These are phyloP conservation scores for Didymella exigua DNA, from an alignment of 2,329 filamentous ascomycete species.

Conservation along the genomic window DNA sequence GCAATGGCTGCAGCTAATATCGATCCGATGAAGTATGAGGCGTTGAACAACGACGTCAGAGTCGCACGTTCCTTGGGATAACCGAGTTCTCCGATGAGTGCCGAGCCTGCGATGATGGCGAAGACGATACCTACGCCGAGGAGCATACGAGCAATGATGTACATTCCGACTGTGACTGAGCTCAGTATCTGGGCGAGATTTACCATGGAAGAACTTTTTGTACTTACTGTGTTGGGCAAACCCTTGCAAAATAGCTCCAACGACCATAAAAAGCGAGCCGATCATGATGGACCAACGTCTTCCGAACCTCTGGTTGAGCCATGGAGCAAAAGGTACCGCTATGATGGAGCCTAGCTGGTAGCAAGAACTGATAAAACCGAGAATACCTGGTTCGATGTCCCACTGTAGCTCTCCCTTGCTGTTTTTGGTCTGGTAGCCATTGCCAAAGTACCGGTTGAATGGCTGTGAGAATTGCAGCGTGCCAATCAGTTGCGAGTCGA, in stretches of 20 bases:
- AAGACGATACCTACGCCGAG: slow-evolving; percentile 68
- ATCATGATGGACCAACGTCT: slow-evolving; percentile 63
- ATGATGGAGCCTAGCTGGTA: slow-evolving; percentile 46
- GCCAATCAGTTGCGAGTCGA: slow-evolving; percentile 48
- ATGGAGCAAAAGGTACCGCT: slow-evolving; percentile 43
- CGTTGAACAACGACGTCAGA: slow-evolving; percentile 66
- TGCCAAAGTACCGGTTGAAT: slow-evolving; percentile 44
- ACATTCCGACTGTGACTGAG: slow-evolving; percentile 56
- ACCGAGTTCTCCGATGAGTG: slow-evolving; percentile 64
- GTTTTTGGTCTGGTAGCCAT: slow-evolving; percentile 28
- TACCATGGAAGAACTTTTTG: too few relatives aligned
- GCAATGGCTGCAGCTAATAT: slow-evolving; percentile 58
- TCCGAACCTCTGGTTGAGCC: slow-evolving; percentile 52
- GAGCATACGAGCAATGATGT: slow-evolving; percentile 63
- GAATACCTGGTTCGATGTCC: slow-evolving; percentile 33
- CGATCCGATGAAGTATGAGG: slow-evolving; percentile 61
- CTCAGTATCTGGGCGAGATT: slow-evolving; percentile 8
- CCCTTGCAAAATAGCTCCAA: slow-evolving; percentile 65
- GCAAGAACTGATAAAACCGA: slow-evolving; percentile 45
- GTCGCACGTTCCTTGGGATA: slow-evolving; percentile 66
- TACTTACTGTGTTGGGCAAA: slow-evolving; percentile 46
- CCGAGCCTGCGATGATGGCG: slow-evolving; percentile 63
- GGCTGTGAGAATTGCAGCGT: slow-evolving; percentile 43
- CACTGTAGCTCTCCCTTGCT: slow-evolving; percentile 21
- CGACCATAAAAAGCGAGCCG: slow-evolving; percentile 62